A percentile compares a stretch with the other conserved stretches of the same genome.
These are phyloP conservation scores for Magnolia officinalis DNA, from an alignment of 164 flowering plant genomes.

Conservation along the genomic window DNA sequence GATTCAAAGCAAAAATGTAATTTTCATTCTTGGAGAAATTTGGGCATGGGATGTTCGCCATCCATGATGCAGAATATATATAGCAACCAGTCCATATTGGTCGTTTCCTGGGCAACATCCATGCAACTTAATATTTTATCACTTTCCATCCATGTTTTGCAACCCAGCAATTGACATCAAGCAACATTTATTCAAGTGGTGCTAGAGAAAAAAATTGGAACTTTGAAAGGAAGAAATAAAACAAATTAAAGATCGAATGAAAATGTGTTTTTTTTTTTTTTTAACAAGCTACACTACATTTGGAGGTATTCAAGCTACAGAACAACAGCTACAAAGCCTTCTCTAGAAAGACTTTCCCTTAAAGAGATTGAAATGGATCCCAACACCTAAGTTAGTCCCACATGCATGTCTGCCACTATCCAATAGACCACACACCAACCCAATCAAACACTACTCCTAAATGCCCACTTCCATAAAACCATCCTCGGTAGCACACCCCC, in stretches of 20 bases:
- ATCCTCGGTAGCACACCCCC: constrained; percentile 85
- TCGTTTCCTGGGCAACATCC: neutral
- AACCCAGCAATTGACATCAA: too few relatives aligned
- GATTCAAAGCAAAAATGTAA: neutral
- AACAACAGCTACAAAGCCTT: too few relatives aligned
- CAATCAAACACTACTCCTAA: constrained; percentile 41
- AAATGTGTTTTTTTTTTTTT: too few relatives aligned
- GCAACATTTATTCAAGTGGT: too few relatives aligned
- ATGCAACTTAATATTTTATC: neutral
- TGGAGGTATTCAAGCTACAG: too few relatives aligned
- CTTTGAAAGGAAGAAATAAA: too few relatives aligned
- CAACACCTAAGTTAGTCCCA: neutral
- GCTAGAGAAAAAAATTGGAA: too few relatives aligned
- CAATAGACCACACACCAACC: neutral
- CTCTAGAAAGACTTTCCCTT: too few relatives aligned
- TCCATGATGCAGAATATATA: neutral
- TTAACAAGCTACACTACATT: too few relatives aligned
- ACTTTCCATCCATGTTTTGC: too few relatives aligned
- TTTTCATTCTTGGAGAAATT: neutral
- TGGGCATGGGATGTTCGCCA: neutral
- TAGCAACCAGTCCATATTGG: neutral
- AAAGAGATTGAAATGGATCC: neutral
- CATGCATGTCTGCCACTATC: neutral
- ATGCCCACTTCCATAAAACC: constrained; percentile 87
- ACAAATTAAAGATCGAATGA: too few relatives aligned